These are phyloP conservation scores for Leishmania tarentolae DNA, from an alignment of 208 protist genomes.

Conservation along the genomic window DNA sequence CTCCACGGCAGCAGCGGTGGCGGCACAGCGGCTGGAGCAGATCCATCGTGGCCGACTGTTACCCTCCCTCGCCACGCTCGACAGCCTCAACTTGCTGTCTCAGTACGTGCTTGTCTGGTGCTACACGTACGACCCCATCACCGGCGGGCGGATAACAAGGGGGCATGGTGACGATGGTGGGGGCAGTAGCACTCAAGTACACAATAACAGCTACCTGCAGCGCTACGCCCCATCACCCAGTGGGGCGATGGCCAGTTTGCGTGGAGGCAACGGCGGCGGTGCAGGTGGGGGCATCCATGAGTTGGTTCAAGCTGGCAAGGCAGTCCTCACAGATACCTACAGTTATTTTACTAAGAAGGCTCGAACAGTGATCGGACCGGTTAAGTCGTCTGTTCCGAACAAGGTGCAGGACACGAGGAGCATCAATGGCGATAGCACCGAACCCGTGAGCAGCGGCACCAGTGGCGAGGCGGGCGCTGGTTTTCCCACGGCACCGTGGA, in stretches of 20 bases:
- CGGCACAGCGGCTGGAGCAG: conserved; percentile 17
- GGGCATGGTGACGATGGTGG: not conserved
- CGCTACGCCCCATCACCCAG: conserved; percentile 13
- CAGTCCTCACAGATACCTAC: conserved; percentile 6
- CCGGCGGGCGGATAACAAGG: not conserved
- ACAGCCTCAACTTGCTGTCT: conserved; percentile 20
- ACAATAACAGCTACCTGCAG: conserved; percentile 18
- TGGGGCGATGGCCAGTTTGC: not conserved
- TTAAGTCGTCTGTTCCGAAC: conserved; percentile 1
- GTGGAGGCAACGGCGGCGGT: conserved; percentile 7
- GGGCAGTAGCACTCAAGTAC: not conserved
- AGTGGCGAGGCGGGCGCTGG: not conserved
- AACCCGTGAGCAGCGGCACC: not conserved
- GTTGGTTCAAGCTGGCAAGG: conserved; percentile 7
- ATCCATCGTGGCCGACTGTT: conserved; percentile 21
- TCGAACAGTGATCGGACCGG: conserved; percentile 4
- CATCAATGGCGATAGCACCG: not conserved
- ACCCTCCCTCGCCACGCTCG: conserved; percentile 31
- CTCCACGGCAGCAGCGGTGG: not conserved
- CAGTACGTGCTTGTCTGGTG: conserved; percentile 34
- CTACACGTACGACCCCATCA: conserved; percentile 38
- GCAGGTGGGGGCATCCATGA: conserved; percentile 7
- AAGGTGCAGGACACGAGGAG: conserved; percentile 3
- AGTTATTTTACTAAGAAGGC: conserved; percentile 10
- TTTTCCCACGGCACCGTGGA: not conserved